A percentile compares a stretch with the other conserved stretches of the same genome.
Evolutionary conservation across 2,329 filamentous ascomycete genomes (phyloP).

Genomic region (Fusarium sp.): DNA sequence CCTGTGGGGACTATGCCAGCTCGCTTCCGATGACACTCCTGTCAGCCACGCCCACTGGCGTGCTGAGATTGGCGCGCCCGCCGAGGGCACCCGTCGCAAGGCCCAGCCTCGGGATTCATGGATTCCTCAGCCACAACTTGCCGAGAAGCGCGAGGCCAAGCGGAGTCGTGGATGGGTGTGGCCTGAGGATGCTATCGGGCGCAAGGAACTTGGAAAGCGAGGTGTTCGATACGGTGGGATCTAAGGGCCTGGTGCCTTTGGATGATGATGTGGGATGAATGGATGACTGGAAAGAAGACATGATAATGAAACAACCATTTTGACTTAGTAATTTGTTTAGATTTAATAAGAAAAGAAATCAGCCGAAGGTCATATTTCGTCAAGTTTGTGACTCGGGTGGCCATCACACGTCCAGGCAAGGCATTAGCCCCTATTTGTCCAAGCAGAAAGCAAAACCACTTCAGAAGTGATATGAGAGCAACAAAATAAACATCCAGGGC

Average conservation of each 20-base stretch:
- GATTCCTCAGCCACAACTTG: constrained; percentile 78
- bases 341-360: constrained; percentile 25
- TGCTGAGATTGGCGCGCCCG: constrained; percentile 77
- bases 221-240: constrained; percentile 65
- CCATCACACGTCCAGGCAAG: not conserved
- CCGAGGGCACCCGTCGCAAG: constrained; percentile 76
- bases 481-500: not conserved
- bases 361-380: not conserved
- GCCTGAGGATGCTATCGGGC: constrained; percentile 76
- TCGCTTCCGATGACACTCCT: constrained; percentile 67
- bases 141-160: constrained; percentile 81
- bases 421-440: not conserved
- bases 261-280: constrained; percentile 18
- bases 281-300: constrained; percentile 20
- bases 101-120: constrained; percentile 74
- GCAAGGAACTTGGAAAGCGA: constrained; percentile 75
- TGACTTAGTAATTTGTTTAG: constrained; percentile 19
- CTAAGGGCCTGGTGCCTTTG: constrained; percentile 25
- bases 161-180: constrained; percentile 76
- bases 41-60: constrained; percentile 69
- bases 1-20: constrained; percentile 80
- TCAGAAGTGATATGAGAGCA: too few species aligned
- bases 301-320: constrained; percentile 25
- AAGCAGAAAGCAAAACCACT: not conserved
- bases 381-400: not conserved